These are phyloP conservation scores for Penicillium subrubescens DNA, from an alignment of 495 filamentous ascomycete genomes.

Conservation along the genomic window DNA sequence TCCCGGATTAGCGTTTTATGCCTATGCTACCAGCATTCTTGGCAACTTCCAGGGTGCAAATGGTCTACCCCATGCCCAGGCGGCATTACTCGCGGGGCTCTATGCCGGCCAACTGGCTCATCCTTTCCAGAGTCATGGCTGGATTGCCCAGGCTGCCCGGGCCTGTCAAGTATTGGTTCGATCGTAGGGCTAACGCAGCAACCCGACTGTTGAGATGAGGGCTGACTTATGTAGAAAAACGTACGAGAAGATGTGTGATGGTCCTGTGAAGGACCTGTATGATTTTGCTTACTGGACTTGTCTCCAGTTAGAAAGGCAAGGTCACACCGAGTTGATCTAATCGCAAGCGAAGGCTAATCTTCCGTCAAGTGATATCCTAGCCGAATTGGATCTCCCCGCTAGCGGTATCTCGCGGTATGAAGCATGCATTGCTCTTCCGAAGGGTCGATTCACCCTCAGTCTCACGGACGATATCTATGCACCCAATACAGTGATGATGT, in stretches of 20 bases:
- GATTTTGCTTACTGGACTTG: conserved; percentile 92
- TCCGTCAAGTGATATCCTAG: no score
- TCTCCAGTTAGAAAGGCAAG: conserved; percentile 92
- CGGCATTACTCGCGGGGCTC: conserved; percentile 81
- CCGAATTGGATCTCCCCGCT: no score
- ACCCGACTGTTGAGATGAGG: no score
- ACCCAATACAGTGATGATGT: no score
- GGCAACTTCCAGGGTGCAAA: conserved; percentile 78
- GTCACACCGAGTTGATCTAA: no score
- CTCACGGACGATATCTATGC: no score
- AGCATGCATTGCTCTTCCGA: conserved; percentile 65
- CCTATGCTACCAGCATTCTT: conserved; percentile 82
- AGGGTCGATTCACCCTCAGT: conserved; percentile 42
- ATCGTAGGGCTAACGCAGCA: no score
- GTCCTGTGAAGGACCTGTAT: conserved; percentile 62
- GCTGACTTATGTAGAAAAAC: no score
- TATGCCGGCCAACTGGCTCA: conserved; percentile 87
- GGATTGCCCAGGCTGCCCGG: conserved; percentile 79
- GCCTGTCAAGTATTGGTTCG: conserved; percentile 76
- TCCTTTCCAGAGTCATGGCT: conserved; percentile 86
- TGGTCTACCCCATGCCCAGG: conserved; percentile 83
- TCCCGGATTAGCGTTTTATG: conserved; percentile 87
- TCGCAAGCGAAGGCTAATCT: conserved; percentile 87
- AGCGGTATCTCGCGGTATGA: conserved; percentile 75
- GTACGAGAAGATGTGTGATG: no score